Evolutionary conservation across 2,329 filamentous ascomycete species (phyloP).

Genomic region (Penicillium sp.): DNA sequence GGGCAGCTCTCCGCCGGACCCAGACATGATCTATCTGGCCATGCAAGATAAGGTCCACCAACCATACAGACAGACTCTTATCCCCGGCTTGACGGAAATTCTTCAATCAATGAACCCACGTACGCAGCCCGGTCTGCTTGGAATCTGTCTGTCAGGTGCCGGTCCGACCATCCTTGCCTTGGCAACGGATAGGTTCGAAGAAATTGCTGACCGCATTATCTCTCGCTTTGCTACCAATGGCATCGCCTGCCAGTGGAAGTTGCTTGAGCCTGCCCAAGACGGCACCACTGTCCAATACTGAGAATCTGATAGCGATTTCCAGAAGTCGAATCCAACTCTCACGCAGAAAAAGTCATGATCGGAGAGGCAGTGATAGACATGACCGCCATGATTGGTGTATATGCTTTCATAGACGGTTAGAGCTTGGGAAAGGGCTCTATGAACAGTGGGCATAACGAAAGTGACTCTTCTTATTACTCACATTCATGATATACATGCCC

Average conservation of each 20-base stretch:
- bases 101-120: conserved; percentile 81
- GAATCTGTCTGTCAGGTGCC: conserved; percentile 88
- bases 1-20: conserved; percentile 79
- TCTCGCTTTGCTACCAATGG: conserved; percentile 55
- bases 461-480: too few relatives aligned
- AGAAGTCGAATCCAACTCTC: too few relatives aligned
- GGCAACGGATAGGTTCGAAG: conserved; percentile 79
- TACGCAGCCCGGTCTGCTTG: conserved; percentile 76
- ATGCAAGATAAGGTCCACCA: conserved; percentile 99
- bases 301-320: too few relatives aligned
- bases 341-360: too few relatives aligned
- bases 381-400: too few relatives aligned
- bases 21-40: conserved; percentile 87
- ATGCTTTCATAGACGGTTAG: too few relatives aligned
- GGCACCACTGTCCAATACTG: conserved; percentile 36
- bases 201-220: conserved; percentile 73
- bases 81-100: conserved; percentile 84
- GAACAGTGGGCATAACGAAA: too few relatives aligned
- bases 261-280: conserved; percentile 76
- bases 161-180: conserved; percentile 90
- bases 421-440: too few relatives aligned
- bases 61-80: conserved; percentile 82
- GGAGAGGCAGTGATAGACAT: too few relatives aligned
- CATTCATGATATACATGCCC: too few relatives aligned
- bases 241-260: conserved; percentile 74